Evolutionary conservation across 306 rosid genomes (phyloP).

Genomic region (Styphnolobium japonicum): DNA sequence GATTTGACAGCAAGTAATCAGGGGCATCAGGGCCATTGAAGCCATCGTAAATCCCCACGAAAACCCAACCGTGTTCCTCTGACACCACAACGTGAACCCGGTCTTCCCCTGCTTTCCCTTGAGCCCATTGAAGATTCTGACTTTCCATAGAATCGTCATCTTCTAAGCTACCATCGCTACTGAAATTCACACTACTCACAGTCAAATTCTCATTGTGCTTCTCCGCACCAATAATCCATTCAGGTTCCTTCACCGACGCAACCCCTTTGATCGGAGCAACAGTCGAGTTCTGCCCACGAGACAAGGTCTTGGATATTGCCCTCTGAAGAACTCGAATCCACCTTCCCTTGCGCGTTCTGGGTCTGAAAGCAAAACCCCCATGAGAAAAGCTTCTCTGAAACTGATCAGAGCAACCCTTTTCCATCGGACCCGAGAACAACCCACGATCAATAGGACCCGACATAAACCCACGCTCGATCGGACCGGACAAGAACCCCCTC

Average conservation of each 20-base stretch:
- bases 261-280: slow-evolving; percentile 71
- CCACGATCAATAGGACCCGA: slow-evolving; percentile 96
- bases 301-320: slow-evolving; percentile 71
- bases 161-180: slow-evolving; percentile 90
- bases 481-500: slow-evolving; percentile 90
- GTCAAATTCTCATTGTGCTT: slow-evolving; percentile 80
- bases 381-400: slow-evolving; percentile 88
- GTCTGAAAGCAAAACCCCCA: slow-evolving; percentile 50
- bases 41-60: slow-evolving; percentile 96
- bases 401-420: slow-evolving; percentile 54
- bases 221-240: slow-evolving; percentile 61
- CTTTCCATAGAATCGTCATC: slow-evolving; percentile 74
- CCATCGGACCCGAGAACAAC: slow-evolving; percentile 84
- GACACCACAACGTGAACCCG: slow-evolving; percentile 96
- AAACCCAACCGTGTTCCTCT: slow-evolving; percentile 97
- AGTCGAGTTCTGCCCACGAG: slow-evolving; percentile 70
- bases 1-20: slow-evolving; percentile 71
- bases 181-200: slow-evolving; percentile 71
- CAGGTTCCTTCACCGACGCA: slow-evolving; percentile 54
- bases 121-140: slow-evolving; percentile 98
- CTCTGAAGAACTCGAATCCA: slow-evolving; percentile 60
- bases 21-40: slow-evolving; percentile 99
- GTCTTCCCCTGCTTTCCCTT: slow-evolving; percentile 98
- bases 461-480: slow-evolving; percentile 95
- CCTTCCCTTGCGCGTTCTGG: slow-evolving; percentile 54